A percentile compares a stretch with the other conserved stretches of the same genome.
Conservation (phyloP, 495 filamentous ascomycete genomes). For the Tuber indicum region DNA sequence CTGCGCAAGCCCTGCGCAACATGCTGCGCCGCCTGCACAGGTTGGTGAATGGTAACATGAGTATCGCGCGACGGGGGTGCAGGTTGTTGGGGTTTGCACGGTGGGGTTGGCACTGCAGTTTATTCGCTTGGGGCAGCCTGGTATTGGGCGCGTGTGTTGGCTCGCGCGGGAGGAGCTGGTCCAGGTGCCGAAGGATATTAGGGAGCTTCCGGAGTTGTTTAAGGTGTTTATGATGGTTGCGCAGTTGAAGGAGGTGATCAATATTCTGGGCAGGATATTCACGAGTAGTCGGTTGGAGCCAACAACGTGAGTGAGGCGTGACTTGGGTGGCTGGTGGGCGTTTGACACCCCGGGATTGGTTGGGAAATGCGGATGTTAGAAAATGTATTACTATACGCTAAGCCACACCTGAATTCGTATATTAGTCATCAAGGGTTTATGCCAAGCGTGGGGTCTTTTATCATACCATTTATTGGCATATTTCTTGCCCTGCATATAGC, state of each 20-base stretch:
- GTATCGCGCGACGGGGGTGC: slow-evolving; percentile 11
- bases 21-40: slow-evolving; percentile 30
- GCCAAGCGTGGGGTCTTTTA: no score
- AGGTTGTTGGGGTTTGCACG: no score
- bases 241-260: slow-evolving; percentile 25
- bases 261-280: background rate
- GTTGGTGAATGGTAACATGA: slow-evolving; percentile 16
- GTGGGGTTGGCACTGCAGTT: no score
- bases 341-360: background rate
- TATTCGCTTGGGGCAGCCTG: slow-evolving; percentile 13
- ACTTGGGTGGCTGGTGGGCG: background rate
- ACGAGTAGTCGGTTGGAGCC: background rate
- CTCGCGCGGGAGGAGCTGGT: slow-evolving; percentile 17
- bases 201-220: slow-evolving; percentile 5
- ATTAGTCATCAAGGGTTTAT: no score
- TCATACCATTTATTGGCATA: no score
- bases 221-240: slow-evolving; percentile 15
- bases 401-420: no score
- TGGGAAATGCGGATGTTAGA: slow-evolving; percentile 3
- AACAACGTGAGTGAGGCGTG: background rate
- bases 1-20: slow-evolving; percentile 23
- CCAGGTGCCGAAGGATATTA: slow-evolving; percentile 17
- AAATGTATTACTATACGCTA: no score
- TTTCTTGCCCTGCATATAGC: no score
- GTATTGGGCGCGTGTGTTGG: slow-evolving; percentile 3